Evolutionary conservation across 768 basidiomycete species (phyloP).

Genomic region (Rhizopogon roseolus): DNA sequence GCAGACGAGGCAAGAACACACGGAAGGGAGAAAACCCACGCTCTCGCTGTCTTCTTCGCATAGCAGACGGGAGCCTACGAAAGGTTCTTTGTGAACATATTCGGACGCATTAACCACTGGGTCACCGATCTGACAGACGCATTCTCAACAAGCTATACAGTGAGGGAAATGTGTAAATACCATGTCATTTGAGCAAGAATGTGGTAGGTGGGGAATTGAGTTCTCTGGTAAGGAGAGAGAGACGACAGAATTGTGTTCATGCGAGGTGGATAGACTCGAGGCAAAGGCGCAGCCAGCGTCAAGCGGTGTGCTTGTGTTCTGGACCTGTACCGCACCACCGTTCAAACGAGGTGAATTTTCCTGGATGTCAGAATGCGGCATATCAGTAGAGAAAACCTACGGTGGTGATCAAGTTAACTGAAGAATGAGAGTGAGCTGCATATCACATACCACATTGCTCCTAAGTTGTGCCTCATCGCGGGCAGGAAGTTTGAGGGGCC

Average conservation of each 20-base stretch:
- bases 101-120: neutral
- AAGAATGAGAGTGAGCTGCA: no score
- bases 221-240: neutral
- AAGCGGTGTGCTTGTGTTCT: neutral
- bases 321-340: neutral
- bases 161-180: neutral
- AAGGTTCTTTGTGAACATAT: neutral
- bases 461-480: neutral
- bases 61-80: neutral
- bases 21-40: neutral
- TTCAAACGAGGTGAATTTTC: neutral
- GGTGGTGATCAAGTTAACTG: no score
- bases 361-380: no score
- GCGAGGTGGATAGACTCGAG: neutral
- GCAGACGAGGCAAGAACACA: neutral
- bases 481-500: neutral
- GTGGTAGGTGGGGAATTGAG: neutral
- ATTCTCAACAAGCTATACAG: neutral
- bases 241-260: neutral
- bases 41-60: constrained; percentile 2
- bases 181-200: constrained; percentile 5
- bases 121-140: neutral
- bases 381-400: neutral
- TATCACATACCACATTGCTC: neutral
- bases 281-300: constrained; percentile 2